Base-by-base conservation (phyloP, 768 basidiomycete species). In the Hygrocybe coccinea region DNA sequence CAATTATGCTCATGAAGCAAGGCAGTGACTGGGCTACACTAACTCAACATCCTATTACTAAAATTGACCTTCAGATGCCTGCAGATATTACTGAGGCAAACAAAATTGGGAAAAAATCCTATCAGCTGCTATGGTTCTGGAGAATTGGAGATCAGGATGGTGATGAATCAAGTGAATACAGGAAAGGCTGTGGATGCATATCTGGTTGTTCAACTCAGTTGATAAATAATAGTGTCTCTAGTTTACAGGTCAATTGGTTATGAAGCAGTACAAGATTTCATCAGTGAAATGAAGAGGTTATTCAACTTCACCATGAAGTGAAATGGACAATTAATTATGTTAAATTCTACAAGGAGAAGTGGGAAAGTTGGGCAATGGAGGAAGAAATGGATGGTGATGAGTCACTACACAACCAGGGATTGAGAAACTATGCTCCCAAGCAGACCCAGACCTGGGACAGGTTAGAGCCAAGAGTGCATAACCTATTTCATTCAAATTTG, bases 211-310 rank as follows among this genome's bases (percentile, higher is more conserved):
- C 29, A 36, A n/a, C 17, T 35, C 21, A 19, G 17, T 7, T 21
- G 2, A 44, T n/a, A 34, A n/a, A 15, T 52, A 4, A 52, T 17
- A 5, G 15, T 19, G 15, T 12, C 29, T 45, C 12, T 25, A 62
- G 61, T 57, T 53, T 41, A 58, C 10, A 25, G 8, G 34, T 62
- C 21, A 47, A 57, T 55, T 62, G 60, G 56, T 29, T 63, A 9
- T n/a, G 52, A 25, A 58, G 64, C 6, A 62, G 56, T 50, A 62
- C 64, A 29, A 54, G 45, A 34, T 54, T 53, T 17, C 17, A 60
- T 11, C 10, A 54, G 43, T 65, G 64, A 64, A 21, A 35, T 2
- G 62, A 66, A 33, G 65, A 66, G 37, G 4, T 61, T 15, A 52
- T 29, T 6, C 34, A 61, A 14, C 39, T 63, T 5, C 37, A 36